Base-by-base conservation (phyloP, 768 basidiomycete genomes). In the Boletus fagicola region DNA sequence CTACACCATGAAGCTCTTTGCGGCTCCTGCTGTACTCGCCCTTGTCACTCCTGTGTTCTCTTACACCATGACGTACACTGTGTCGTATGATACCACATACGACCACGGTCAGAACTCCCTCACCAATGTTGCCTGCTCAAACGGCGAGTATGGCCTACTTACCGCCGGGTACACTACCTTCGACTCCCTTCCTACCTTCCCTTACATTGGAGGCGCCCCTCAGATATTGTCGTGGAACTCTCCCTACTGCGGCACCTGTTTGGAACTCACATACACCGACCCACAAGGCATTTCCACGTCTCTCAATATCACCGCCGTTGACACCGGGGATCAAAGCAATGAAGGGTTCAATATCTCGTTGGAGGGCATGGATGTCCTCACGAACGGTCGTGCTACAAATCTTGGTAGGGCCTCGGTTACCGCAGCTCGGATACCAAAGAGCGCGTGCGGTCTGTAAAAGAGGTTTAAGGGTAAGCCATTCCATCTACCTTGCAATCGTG, bases 241-340 rank as follows among this genome's bases (percentile, higher is more conserved):
- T 1, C 57, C 68, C 2, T 71, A 74, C 44, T 88, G 86, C 62
- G 84, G 83, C 2, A 77, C 78, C 26, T 88, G 87, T 70, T 88
- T 84, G 84, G 53, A 75, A 56, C 65, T 87, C 60, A 78, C 79
- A 6, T 86, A 77, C 68, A 74, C 75, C 38, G 12, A 57, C 51
- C 28, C 52, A 5, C 47, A 58, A 6, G 74, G 74, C 4, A 61
- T 53, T 1, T 64, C 63, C 22, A 76, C 58, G 54, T 77, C 65
- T 52, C 74, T 85, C 67, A 77, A 75, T 40, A 65, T 86, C 12
- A 68, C 80, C 1, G 85, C 80, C 1, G 72, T 88, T 24, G 83
- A 87, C 62, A 72, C 77, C 46, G 74, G 81, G 5, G 59, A 60
- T 16, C 24, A n/a, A 10, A 12, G 16, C 11, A 2, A 6, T 28